phyloP scores from a whole-genome alignment of 108 stramenopile genomes.

The Skeletonema tropicum region DNA sequence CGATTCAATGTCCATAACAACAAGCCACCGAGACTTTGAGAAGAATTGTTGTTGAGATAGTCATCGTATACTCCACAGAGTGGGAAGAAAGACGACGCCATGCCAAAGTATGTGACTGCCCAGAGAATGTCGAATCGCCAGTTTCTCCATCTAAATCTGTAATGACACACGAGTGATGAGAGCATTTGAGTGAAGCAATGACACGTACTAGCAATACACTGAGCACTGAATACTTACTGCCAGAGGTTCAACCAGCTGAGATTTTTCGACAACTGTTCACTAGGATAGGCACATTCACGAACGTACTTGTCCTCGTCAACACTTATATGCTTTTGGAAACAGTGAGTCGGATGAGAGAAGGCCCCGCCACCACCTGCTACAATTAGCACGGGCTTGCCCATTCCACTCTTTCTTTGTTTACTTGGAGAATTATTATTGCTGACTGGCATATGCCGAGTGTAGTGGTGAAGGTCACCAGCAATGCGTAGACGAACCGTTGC shows the following conservation, averaged over 20 bases:
- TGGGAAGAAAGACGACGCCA: constrained; percentile 62
- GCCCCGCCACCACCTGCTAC: constrained; percentile 71
- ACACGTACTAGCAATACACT: too few species aligned
- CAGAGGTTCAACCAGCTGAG: constrained; percentile 62
- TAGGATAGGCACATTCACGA: constrained; percentile 56
- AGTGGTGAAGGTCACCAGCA: constrained; percentile 72
- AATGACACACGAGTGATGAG: too few species aligned
- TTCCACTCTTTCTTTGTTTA: neutral
- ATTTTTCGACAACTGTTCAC: constrained; percentile 42
- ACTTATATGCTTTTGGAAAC: constrained; percentile 52
- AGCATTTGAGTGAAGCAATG: too few species aligned
- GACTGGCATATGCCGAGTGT: constrained; percentile 58
- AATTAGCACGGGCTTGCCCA: constrained; percentile 48
- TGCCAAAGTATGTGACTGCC: constrained; percentile 52
- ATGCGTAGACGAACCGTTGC: constrained; percentile 53
- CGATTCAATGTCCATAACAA: constrained; percentile 31
- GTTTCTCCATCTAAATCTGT: constrained; percentile 54
- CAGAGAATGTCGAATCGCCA: constrained; percentile 67
- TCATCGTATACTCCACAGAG: constrained; percentile 66
- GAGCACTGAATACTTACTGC: constrained; percentile 21
- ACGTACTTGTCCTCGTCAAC: constrained; percentile 52
- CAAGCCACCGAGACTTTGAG: constrained; percentile 24
- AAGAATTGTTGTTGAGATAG: constrained; percentile 47
- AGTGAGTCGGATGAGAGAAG: constrained; percentile 61
- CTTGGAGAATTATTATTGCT: neutral